phyloP scores from a whole-genome alignment of 23 red algal species.

The Gracilaria vermiculophylla region DNA sequence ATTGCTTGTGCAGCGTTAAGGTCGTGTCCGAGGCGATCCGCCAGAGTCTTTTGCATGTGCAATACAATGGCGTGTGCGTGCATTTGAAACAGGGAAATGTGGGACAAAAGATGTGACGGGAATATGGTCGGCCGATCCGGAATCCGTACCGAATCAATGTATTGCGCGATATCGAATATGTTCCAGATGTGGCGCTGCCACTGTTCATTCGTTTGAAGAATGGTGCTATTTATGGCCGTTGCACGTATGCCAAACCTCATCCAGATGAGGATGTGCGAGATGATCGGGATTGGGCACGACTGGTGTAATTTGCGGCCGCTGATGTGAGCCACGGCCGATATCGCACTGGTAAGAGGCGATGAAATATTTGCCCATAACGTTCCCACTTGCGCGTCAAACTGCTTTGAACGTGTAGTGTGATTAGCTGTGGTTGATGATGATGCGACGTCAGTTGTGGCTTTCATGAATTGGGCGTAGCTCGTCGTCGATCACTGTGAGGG shows the following conservation, averaged over 20 bases:
- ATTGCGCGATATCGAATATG: conserved; percentile 7
- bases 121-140: not conserved
- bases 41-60: conserved; percentile 6
- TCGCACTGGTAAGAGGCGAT: conserved; percentile 6
- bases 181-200: not conserved
- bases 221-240: not conserved
- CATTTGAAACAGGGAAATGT: conserved; percentile 21
- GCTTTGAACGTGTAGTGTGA: not conserved
- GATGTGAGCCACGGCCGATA: not conserved
- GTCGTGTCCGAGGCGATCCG: not conserved
- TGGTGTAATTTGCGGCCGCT: not conserved
- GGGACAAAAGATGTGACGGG: not conserved
- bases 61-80: conserved; percentile 19
- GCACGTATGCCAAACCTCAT: not conserved
- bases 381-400: conserved; percentile 10
- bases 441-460: not conserved
- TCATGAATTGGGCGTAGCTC: not conserved
- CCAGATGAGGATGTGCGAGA: not conserved
- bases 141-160: conserved; percentile 14
- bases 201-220: not conserved
- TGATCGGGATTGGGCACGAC: not conserved
- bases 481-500: not conserved
- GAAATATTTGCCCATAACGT: conserved; percentile 21
- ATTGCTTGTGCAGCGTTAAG: not conserved
- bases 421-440: not conserved